phyloP scores from a whole-genome alignment of 2,329 filamentous ascomycete genomes.

The Beauveria medogensis region DNA sequence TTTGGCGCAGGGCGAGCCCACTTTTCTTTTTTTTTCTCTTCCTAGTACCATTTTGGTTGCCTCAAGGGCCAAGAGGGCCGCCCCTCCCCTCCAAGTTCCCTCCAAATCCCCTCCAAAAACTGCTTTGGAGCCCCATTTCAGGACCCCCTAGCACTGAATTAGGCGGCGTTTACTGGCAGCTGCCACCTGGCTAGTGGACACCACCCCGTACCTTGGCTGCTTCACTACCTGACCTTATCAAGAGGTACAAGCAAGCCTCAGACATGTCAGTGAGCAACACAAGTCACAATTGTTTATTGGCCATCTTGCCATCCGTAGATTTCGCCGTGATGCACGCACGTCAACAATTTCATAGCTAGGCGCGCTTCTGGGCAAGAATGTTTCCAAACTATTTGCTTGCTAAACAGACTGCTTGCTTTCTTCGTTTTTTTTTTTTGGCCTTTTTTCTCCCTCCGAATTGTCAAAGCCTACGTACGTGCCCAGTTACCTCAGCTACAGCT shows the following conservation, averaged over 20 bases:
- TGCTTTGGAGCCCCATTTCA: background rate
- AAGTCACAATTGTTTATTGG: conserved; percentile 1
- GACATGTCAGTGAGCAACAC: background rate
- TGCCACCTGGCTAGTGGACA: background rate
- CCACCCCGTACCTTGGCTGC: background rate
- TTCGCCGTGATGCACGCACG: background rate
- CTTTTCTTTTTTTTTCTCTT: background rate
- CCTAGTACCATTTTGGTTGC: conserved; percentile 1
- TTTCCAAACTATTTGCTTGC: background rate
- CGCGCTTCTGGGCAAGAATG: background rate
- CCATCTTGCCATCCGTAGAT: background rate
- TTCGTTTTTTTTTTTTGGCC: background rate
- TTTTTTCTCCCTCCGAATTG: background rate
- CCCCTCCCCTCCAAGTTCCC: background rate
- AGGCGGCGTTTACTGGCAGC: background rate
- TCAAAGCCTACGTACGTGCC: background rate
- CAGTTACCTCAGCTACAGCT: too few species aligned
- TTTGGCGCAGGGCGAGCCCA: conserved; percentile 2
- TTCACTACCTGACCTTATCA: background rate
- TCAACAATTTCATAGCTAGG: background rate
- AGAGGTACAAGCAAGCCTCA: background rate
- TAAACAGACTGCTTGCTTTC: background rate
- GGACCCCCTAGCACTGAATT: background rate
- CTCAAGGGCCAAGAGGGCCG: background rate
- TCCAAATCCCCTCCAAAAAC: too few species aligned